Percentiles rank a stretch among this genome's conserved stretches.
These are phyloP conservation scores for Pseudogymnoascus sp. DNA, from an alignment of 2,329 filamentous ascomycete species.

Conservation along the genomic window DNA sequence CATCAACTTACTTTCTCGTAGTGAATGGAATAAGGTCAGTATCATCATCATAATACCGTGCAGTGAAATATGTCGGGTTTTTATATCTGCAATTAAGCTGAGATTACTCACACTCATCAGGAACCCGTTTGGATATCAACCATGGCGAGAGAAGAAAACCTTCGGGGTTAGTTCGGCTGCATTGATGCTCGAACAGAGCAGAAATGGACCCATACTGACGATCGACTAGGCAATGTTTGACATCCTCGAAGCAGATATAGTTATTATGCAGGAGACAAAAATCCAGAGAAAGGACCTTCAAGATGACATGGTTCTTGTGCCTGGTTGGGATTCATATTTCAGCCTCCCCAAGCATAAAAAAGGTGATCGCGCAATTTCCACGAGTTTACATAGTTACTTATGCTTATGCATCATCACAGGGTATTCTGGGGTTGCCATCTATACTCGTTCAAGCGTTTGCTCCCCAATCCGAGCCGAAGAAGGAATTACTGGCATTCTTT, in stretches of 20 bases:
- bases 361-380: conserved; percentile 43
- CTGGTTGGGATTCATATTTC: conserved; percentile 95
- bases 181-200: background rate
- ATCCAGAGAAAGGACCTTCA: conserved; percentile 86
- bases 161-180: conserved; percentile 48
- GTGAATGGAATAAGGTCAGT: conserved; percentile 71
- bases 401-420: conserved; percentile 43
- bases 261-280: conserved; percentile 93
- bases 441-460: conserved; percentile 81
- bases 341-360: conserved; percentile 91
- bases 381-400: conserved; percentile 6
- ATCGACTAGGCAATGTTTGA: conserved; percentile 76
- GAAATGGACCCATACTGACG: background rate
- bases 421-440: conserved; percentile 92
- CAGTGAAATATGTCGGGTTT: background rate
- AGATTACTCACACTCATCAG: conserved; percentile 34
- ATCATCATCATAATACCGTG: background rate
- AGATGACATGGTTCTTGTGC: conserved; percentile 92
- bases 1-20: conserved; percentile 30
- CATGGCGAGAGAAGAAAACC: conserved; percentile 66
- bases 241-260: conserved; percentile 82
- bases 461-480: conserved; percentile 86
- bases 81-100: background rate
- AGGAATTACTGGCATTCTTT: conserved; percentile 78
- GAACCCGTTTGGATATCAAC: conserved; percentile 77